Evolutionary conservation across 2,329 filamentous ascomycete species (phyloP).

Genomic region (Cladobotryum mycophilum): DNA sequence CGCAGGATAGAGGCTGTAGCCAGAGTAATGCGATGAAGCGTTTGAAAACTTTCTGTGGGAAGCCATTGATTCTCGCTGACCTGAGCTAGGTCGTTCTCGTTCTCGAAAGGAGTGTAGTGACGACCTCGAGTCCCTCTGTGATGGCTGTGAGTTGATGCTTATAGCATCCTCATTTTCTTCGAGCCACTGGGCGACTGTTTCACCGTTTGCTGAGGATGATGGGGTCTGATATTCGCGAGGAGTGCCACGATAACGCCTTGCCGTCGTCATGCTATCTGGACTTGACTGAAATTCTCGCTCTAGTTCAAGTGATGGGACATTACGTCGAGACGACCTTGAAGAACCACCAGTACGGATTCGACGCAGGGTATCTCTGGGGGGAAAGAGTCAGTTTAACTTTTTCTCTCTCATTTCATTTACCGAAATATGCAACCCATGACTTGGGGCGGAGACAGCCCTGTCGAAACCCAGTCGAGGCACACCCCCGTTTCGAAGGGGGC

Average conservation of each 20-base stretch:
- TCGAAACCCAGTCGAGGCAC: background rate
- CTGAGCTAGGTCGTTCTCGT: slow-evolving; percentile 1
- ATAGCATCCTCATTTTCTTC: slow-evolving; percentile 9
- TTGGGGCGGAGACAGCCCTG: background rate
- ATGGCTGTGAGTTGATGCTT: slow-evolving; percentile 1
- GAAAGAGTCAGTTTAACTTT: background rate
- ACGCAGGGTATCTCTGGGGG: slow-evolving; percentile 8
- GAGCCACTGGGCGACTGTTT: slow-evolving; percentile 9
- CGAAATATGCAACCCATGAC: background rate
- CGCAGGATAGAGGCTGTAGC: slow-evolving; percentile 14
- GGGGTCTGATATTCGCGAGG: slow-evolving; percentile 5
- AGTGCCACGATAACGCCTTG: slow-evolving; percentile 4
- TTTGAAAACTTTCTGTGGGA: slow-evolving; percentile 12
- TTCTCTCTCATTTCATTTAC: background rate
- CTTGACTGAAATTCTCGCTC: slow-evolving; percentile 1
- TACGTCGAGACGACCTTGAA: slow-evolving; percentile 1
- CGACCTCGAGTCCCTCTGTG: slow-evolving; percentile 6
- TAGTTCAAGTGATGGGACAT: slow-evolving; percentile 6
- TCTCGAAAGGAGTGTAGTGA: slow-evolving; percentile 4
- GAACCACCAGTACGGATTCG: slow-evolving; percentile 5
- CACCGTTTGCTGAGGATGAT: slow-evolving; percentile 7
- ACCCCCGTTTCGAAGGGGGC: background rate
- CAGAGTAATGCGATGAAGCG: slow-evolving; percentile 11
- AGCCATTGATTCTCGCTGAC: slow-evolving; percentile 5
- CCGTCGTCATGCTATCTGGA: slow-evolving; percentile 8